Evolutionary conservation across 78 protist species (phyloP).

Genomic region (Acrasis kona): DNA sequence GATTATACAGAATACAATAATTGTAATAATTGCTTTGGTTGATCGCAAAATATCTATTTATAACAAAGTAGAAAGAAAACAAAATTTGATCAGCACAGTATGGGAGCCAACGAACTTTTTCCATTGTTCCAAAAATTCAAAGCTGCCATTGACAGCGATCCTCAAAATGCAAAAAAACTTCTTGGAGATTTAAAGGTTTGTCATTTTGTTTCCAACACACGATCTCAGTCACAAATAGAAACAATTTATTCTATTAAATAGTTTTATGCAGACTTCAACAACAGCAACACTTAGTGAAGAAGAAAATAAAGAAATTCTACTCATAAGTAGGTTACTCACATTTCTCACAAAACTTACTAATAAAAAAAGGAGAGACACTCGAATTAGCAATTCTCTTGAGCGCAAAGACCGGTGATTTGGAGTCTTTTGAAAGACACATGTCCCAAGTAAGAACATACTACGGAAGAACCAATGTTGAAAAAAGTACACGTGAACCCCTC

Average conservation of each 20-base stretch:
- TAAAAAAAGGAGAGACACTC: constrained; percentile 1
- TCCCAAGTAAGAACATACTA: constrained; percentile 43
- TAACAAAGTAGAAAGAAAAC: neutral
- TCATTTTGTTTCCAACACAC: no score
- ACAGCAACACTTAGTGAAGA: neutral
- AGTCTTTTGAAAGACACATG: constrained; percentile 34
- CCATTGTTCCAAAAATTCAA: neutral
- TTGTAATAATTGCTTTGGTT: neutral
- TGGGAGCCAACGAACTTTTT: neutral
- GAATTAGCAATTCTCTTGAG: constrained; percentile 3
- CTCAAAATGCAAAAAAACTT: neutral
- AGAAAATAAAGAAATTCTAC: neutral
- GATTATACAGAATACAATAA: no score
- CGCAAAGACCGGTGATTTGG: constrained; percentile 1
- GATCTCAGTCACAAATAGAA: neutral
- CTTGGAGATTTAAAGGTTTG: neutral
- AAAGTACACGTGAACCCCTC: neutral
- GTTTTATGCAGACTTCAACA: neutral
- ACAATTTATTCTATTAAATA: neutral
- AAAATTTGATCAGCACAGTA: neutral
- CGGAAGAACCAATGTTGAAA: neutral
- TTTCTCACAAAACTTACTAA: neutral
- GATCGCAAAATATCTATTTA: neutral
- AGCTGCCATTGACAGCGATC: neutral
- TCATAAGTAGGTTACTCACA: neutral